These are phyloP conservation scores for Zygosaccharomyces sapae DNA, from an alignment of 1,139 yeast species.

Conservation along the genomic window DNA sequence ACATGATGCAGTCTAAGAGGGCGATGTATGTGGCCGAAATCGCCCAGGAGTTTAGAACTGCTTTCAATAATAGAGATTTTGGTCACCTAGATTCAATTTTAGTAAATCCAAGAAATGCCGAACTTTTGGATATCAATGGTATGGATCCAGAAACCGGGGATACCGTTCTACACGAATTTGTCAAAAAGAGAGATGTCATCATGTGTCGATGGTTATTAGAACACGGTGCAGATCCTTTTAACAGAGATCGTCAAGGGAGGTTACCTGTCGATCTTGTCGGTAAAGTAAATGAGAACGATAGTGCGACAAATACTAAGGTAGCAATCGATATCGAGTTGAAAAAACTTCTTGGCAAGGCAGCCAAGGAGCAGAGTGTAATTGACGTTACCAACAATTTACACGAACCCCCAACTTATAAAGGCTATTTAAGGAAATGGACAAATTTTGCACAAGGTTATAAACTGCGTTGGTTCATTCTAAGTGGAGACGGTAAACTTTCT, in stretches of 20 bases:
- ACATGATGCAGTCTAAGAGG: conserved; percentile 73
- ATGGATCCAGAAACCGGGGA: conserved; percentile 92
- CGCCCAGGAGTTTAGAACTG: conserved; percentile 65
- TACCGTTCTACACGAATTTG: conserved; percentile 88
- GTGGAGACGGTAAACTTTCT: conserved; percentile 73
- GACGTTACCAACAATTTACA: conserved; percentile 39
- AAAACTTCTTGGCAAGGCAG: conserved; percentile 65
- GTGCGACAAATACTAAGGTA: conserved; percentile 37
- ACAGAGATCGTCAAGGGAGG: conserved; percentile 75
- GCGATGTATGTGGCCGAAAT: conserved; percentile 75
- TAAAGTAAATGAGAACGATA: conserved; percentile 36
- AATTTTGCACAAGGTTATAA: conserved; percentile 95
- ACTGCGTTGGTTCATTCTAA: conserved; percentile 85
- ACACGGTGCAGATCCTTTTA: conserved; percentile 96
- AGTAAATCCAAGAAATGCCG: conserved; percentile 70
- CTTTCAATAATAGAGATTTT: conserved; percentile 67
- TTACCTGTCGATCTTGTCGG: conserved; percentile 71
- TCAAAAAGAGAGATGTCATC: conserved; percentile 65
- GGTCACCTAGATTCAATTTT: conserved; percentile 61
- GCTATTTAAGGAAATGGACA: conserved; percentile 94
- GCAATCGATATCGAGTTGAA: conserved; percentile 53
- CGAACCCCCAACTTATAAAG: conserved; percentile 74
- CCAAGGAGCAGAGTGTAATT: conserved; percentile 78
- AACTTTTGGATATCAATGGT: conserved; percentile 86
- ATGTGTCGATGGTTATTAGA: conserved; percentile 87